These are phyloP conservation scores for Chalaropsis thielavioides DNA, from an alignment of 2,329 filamentous ascomycete genomes.

Conservation along the genomic window DNA sequence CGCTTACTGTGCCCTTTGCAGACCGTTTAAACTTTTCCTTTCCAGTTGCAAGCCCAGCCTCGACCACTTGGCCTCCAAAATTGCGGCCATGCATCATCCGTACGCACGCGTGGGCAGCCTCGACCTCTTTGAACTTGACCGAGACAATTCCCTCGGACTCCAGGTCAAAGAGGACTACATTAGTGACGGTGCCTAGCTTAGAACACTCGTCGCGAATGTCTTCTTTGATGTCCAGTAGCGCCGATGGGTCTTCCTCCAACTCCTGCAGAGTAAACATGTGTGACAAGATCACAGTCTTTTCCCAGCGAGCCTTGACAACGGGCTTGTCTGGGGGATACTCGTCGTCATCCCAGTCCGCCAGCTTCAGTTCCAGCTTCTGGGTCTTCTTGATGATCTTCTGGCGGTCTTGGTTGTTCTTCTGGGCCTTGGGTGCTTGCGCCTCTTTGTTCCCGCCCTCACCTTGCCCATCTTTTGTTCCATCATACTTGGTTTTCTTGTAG, in stretches of 20 bases:
- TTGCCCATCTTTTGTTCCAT: slow-evolving; percentile 32
- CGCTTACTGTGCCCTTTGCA: slow-evolving; percentile 28
- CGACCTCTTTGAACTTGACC: slow-evolving; percentile 61
- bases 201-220: slow-evolving; percentile 83
- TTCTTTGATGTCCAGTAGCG: slow-evolving; percentile 81
- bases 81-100: slow-evolving; percentile 63
- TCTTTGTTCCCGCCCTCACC: slow-evolving; percentile 20
- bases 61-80: slow-evolving; percentile 58
- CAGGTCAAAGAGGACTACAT: slow-evolving; percentile 77
- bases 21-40: slow-evolving; percentile 60
- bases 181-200: slow-evolving; percentile 77
- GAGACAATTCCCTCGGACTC: slow-evolving; percentile 75
- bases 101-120: slow-evolving; percentile 59
- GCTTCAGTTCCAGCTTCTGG: slow-evolving; percentile 77
- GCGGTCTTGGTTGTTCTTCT: slow-evolving; percentile 52
- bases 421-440: slow-evolving; percentile 22
- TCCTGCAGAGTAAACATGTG: slow-evolving; percentile 86
- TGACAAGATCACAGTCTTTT: slow-evolving; percentile 74
- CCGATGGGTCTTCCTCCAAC: slow-evolving; percentile 69
- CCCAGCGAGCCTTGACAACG: slow-evolving; percentile 38
- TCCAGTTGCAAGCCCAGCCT: slow-evolving; percentile 57
- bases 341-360: slow-evolving; percentile 93
- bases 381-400: slow-evolving; percentile 85
- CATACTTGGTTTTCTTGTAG: slow-evolving; percentile 77
- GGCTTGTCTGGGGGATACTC: slow-evolving; percentile 35